Evolutionary conservation across 2,329 filamentous ascomycete genomes (phyloP), one percentile per base, ranked within the genome.

Genomic region (Lachnellula cervina): DNA sequence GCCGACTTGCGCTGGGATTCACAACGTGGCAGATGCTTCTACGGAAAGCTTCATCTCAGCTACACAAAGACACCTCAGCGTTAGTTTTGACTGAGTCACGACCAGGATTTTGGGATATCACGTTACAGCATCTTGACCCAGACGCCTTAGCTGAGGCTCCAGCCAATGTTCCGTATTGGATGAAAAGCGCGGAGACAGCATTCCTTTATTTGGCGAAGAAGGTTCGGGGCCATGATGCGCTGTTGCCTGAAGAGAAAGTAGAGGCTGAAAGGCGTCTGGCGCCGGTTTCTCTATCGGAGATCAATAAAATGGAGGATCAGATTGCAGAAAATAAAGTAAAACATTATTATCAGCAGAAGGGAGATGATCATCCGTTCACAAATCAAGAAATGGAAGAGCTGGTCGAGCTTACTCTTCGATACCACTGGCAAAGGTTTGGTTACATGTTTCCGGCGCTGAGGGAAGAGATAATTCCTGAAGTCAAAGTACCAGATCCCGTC

Each of bases 281-380:
- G n/a, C 25, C 16, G 38, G 16, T 9, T 14, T 35, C 21, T 47
- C 13, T 21, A 16, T 17, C 25, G 9, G 51, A 63, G 23, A 43
- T 58, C 8, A 49, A 49, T 21, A 45, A 50, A 40, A 5, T 61
- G 6, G 53, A 61, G 42, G 11, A 19, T 9, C 42, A 44, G 8
- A 44, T 19, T 25, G 16, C 38, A 11, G 16, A n/a, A 19, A 19
- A 42, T 42, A 42, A 42, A n/a, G 16, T 42, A 13, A 16, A 42
- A 4, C 16, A 16, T 42, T 16, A 42, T 17, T 2, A 42, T 32
- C 28, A 11, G 28, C 28, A 32, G 28, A 32, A 32, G 28, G 28
- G 28, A 32, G 9, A 9, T 13, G 28, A 32, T 32, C 28, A 11
- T 32, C 28, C 28, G 13, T 32, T 32, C 9, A 32, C 28, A 32